Percentiles rank a stretch among this genome's conserved stretches.
Conservation (phyloP, 1,139 yeast species). For the Hemisphaericaspora subhashii region DNA sequence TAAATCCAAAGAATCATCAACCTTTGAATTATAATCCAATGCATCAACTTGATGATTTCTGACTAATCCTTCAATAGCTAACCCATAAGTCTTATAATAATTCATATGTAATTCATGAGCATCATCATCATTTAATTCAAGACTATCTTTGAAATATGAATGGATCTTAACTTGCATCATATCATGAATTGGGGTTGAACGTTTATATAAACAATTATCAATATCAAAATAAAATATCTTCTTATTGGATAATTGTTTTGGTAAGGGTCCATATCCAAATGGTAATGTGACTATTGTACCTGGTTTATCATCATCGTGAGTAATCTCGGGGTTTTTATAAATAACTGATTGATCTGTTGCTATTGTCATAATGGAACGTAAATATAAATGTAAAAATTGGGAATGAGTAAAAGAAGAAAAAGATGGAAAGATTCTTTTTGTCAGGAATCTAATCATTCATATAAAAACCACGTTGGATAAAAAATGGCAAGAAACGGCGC, state of each 20-base stretch:
- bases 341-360: conserved; percentile 11
- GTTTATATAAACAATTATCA: conserved; percentile 82
- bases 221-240: conserved; percentile 83
- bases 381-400: background rate
- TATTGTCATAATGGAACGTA: conserved; percentile 6
- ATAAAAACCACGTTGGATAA: too few species aligned
- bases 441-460: too few species aligned
- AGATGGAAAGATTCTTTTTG: background rate
- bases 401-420: background rate
- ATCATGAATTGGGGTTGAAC: conserved; percentile 76
- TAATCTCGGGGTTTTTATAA: conserved; percentile 26
- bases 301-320: conserved; percentile 18
- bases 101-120: conserved; percentile 70
- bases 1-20: conserved; percentile 89
- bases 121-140: conserved; percentile 67
- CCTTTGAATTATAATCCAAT: conserved; percentile 79
- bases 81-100: conserved; percentile 84
- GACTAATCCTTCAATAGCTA: conserved; percentile 87
- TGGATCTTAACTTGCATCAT: conserved; percentile 87
- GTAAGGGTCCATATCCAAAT: conserved; percentile 50
- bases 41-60: conserved; percentile 83
- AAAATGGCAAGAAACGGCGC: too few species aligned
- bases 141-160: conserved; percentile 66
- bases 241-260: conserved; percentile 28
- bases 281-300: conserved; percentile 42